Evolutionary conservation across 2,329 filamentous ascomycete genomes (phyloP).

Genomic region (Cladosporium velox): DNA sequence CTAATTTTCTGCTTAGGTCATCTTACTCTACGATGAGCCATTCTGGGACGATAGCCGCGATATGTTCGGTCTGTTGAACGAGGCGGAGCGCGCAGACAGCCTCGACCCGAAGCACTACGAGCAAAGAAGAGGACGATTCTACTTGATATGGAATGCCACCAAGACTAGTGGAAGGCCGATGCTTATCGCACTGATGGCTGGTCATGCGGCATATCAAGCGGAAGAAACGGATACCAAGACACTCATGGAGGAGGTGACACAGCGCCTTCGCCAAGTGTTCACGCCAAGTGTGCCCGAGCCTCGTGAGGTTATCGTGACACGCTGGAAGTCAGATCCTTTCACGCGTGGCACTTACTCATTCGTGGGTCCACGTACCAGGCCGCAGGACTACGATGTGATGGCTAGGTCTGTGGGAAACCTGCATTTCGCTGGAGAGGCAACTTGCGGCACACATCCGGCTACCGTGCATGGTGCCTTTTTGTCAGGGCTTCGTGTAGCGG

Average conservation of each 20-base stretch:
- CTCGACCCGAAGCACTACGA: conserved; percentile 78
- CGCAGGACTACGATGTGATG: conserved; percentile 92
- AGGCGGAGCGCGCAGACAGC: conserved; percentile 68
- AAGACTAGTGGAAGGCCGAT: conserved; percentile 84
- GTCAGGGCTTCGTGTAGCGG: conserved; percentile 85
- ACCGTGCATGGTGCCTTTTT: conserved; percentile 97
- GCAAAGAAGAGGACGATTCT: conserved; percentile 82
- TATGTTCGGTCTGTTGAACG: conserved; percentile 89
- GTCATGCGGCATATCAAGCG: conserved; percentile 86
- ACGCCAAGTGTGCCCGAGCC: conserved; percentile 68
- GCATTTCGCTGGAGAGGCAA: conserved; percentile 95
- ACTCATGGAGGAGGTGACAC: conserved; percentile 78
- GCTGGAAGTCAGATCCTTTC: conserved; percentile 89
- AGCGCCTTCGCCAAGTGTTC: conserved; percentile 76
- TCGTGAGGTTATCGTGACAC: conserved; percentile 81
- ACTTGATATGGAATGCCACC: conserved; percentile 95
- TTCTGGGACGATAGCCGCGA: conserved; percentile 92
- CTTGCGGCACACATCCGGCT: conserved; percentile 90
- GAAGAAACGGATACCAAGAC: conserved; percentile 74
- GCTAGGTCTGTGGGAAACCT: conserved; percentile 80
- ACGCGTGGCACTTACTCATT: conserved; percentile 95
- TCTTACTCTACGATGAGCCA: conserved; percentile 81
- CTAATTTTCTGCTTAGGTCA: conserved; percentile 51
- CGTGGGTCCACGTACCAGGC: conserved; percentile 76
- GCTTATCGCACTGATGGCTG: conserved; percentile 90